Base-by-base conservation (phyloP, 1,284 basidiomycete genomes). In the Ceratobasidium sp. region DNA sequence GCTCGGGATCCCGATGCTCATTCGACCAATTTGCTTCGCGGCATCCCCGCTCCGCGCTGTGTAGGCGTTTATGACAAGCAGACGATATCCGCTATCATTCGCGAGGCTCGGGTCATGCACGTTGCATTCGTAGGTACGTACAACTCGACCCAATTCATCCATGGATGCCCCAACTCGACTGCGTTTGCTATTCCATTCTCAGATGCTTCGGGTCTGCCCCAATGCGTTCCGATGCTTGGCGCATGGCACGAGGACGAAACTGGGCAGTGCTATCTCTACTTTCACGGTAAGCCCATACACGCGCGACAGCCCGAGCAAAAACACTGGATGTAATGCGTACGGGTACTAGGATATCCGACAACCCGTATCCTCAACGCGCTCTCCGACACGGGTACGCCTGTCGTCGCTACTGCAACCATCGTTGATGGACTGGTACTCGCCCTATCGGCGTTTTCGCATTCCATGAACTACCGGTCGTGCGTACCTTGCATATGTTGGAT, bases 221-320 rank as follows among this genome's bases (percentile, higher is more conserved):
- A 82, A 65, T 81, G 81, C 52, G 79, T 83, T 14, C 82, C 82
- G 0, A 82, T 83, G 82, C 79, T 82, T 46, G 82, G 80, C 1
- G 80, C 79, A 16, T 68, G 82, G 46, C 78, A 81, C 38, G 80
- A 81, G 33, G 78, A 80, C 20, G 81, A 81, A 46, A 78, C 60
- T 35, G 81, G 80, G 16, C 81, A 82, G 57, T 80, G 78, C 10
- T 81, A 78, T 46, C 41, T 82, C 0, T 81, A 82, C 44, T 78
- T 82, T 27, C 81, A 82, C 52, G 82, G 81, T 81, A 30, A 16
- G 44, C 30, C 23, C 33, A n/a, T 66, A 35, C 59, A 27, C 35
- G 64, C 33, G 1, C 52, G 2, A 41, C 57, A 54, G 23, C 27
- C 12, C n/a, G 7, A 48, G 44, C 7, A 6, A 6, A n/a, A 41